Evolutionary conservation across 192 early-diverging fungal species (phyloP), one percentile per base, ranked within the genome.

Genomic region (Geranomyces variabilis): DNA sequence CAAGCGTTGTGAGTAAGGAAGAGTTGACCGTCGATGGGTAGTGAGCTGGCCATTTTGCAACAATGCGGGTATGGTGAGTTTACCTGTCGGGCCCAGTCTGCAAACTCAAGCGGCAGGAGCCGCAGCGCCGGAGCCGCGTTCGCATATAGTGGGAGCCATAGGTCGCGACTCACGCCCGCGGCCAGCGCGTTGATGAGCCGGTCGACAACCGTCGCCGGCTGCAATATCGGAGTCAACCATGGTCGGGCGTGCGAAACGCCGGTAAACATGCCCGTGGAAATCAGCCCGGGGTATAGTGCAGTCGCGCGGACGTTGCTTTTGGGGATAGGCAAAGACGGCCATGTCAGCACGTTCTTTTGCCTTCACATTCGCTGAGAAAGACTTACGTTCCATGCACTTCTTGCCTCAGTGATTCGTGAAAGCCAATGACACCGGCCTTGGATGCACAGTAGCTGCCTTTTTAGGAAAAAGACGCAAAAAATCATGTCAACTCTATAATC

Each of bases 391-490:
- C 73, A 21, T 73, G 71, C 22, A 92, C 81, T 74, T 95, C 94
- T 70, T 89, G 88, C 49, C 89, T 89, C 28, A 95, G 79, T 7
- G 86, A 71, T 70, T 95, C 94, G 51, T 86, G 87, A 51, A 93
- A 89, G 8, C 87, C 79, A 58, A 82, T 84, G 14, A 92, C 81
- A 30, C 87, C 94, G 24, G 90, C 88, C 71, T 95, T 95, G 56
- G 90, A 86, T 17, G 92, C 89, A 61, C 88, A 87, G 75, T 95
- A 95, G 66, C 88, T 90, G 22, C 84, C 88, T 80, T 80, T 6
- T 41, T 51, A 9, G 51, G 36, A 41, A 10, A 41, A 10, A 41
- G 36, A 41, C 5, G 10, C 5, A 41, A 10, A 41, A 10, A 10
- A 41, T 3, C 36, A 53, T 53, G 51, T 8, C 3, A 26, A 15